Base-by-base conservation (phyloP, 2,329 filamentous ascomycete species). In the Trichophyton equinum region DNA sequence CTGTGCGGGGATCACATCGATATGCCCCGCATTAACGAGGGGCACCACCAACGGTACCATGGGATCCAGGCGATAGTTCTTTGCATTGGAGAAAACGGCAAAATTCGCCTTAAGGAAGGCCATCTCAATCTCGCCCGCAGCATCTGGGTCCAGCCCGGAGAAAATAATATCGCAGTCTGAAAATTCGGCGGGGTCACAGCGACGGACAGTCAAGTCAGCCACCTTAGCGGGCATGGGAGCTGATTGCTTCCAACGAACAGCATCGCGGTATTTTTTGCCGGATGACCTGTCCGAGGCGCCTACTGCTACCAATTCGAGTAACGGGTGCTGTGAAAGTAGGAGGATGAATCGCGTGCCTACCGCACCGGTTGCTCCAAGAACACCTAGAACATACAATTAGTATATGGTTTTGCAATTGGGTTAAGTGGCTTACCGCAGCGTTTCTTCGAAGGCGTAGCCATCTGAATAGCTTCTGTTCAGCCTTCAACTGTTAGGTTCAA, bases 341-440 rank as follows among this genome's bases (percentile, higher is more conserved):
- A 96, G 85, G 72, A 97, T 94, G 75, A 97, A 97, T 70, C 94
- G 86, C 77, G 96, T 91, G 68, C 92, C 92, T 13, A 97, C 92
- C 40, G 91, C 95, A 71, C 94, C 94, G 36, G 92, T 97, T 75
- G 87, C 89, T 68, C 92, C 91, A 61, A 96, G 83, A 62, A 96
- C 90, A 72, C 83, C 83, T 86, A 56, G 11, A 40, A 20, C 40
- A 58, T 27, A 22, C 22, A 38, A 9, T 44, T 25, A 27, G 22
- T 53, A n/a, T 20, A 30, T 33, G 20, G 5, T 38, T 30, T 22
- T 33, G 11, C 36, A 6, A 40, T 33, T 22, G 22, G 13, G 25
- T 40, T 15, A 33, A 36, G 40, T 22, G 22, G 58, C 44, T 59
- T 55, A 63, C 62, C 62, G 62, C 62, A 63, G 38, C 60, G 61